Percentiles rank a stretch among this genome's conserved stretches.
Conservation (phyloP, 495 filamentous ascomycete genomes). For the Talaromyces thailandensis region DNA sequence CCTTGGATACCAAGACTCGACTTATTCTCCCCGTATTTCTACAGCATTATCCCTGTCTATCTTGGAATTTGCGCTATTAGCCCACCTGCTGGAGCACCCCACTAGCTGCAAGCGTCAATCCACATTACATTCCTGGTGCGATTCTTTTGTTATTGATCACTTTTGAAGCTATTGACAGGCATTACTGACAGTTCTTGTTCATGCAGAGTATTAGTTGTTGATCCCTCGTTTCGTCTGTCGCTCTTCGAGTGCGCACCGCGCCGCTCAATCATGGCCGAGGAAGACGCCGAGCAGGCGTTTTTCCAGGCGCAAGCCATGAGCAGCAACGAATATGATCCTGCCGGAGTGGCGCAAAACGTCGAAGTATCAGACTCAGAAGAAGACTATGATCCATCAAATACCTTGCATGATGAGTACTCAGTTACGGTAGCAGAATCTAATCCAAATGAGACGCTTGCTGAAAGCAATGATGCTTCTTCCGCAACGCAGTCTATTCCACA, state of each 20-base stretch:
- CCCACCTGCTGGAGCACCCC: constrained; percentile 1
- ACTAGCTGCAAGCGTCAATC: constrained; percentile 5
- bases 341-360: constrained; percentile 33
- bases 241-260: constrained; percentile 5
- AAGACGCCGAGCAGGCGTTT: constrained; percentile 54
- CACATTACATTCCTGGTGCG: constrained; percentile 9
- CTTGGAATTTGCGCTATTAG: neutral
- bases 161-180: neutral
- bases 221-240: constrained; percentile 1
- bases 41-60: neutral
- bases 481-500: constrained; percentile 16
- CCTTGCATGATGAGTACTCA: constrained; percentile 36
- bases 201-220: neutral
- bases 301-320: constrained; percentile 46
- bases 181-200: constrained; percentile 1
- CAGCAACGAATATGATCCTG: constrained; percentile 31
- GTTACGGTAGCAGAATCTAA: constrained; percentile 17
- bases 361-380: constrained; percentile 46
- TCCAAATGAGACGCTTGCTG: constrained; percentile 15
- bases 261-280: constrained; percentile 43
- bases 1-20: neutral
- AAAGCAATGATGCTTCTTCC: constrained; percentile 12
- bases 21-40: neutral
- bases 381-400: constrained; percentile 46
- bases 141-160: neutral